Evolutionary conservation across 2,329 filamentous ascomycete species (phyloP).

Genomic region (Cladophialophora psammophila): DNA sequence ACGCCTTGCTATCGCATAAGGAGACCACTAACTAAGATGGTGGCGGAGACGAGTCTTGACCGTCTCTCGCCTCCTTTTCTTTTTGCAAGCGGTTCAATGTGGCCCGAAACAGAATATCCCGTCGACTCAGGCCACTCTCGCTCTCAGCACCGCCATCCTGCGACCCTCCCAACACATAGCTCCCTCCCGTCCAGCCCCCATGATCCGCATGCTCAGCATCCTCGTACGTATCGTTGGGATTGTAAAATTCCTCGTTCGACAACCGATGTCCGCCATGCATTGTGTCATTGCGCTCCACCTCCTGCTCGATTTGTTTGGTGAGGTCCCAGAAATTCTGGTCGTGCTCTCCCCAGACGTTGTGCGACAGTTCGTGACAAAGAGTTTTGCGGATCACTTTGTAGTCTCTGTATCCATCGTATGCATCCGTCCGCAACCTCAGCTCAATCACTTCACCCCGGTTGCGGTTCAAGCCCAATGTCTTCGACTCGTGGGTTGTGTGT

Average conservation of each 20-base stretch:
- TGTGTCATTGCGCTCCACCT: constrained; percentile 84
- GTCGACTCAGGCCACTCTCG: constrained; percentile 64
- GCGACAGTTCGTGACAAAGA: constrained; percentile 91
- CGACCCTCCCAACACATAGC: constrained; percentile 73
- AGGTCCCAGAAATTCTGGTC: constrained; percentile 89
- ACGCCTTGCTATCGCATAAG: constrained; percentile 18
- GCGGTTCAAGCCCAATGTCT: constrained; percentile 84
- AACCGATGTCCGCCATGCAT: constrained; percentile 71
- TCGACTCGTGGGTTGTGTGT: constrained; percentile 81
- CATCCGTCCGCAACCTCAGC: constrained; percentile 87
- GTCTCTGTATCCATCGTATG: constrained; percentile 90
- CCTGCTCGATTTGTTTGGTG: constrained; percentile 80
- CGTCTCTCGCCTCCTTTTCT: constrained; percentile 19
- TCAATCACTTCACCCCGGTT: constrained; percentile 92
- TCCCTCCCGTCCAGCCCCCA: constrained; percentile 79
- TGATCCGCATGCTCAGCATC: constrained; percentile 69
- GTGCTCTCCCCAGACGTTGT: constrained; percentile 86
- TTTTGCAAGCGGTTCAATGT: constrained; percentile 51
- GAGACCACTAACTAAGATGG: constrained; percentile 6
- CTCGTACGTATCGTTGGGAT: constrained; percentile 57
- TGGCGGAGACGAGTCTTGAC: constrained; percentile 23
- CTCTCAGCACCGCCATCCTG: constrained; percentile 47
- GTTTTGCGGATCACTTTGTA: constrained; percentile 92
- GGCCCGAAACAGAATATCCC: constrained; percentile 77
- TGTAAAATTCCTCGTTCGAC: constrained; percentile 66